Percentiles rank a stretch among this genome's conserved stretches.
Conservation (phyloP, 2,329 filamentous ascomycete genomes). For the Aspergillus thermomutatus region DNA sequence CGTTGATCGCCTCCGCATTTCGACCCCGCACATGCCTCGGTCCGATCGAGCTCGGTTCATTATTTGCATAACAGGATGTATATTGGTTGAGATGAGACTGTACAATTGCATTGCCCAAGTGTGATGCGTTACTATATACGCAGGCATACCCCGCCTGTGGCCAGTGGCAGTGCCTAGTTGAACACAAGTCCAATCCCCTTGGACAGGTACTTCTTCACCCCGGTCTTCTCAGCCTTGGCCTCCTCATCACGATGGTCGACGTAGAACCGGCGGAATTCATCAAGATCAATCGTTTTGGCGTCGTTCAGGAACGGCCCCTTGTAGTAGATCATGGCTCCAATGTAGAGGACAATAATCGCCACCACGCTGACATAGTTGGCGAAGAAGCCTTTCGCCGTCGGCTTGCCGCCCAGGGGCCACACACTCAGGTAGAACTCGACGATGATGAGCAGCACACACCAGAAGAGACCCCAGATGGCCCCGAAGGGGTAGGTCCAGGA, state of each 20-base stretch:
- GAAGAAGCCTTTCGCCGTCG: conserved; percentile 44
- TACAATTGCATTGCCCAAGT: background rate
- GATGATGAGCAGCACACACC: conserved; percentile 45
- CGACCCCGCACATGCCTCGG: background rate
- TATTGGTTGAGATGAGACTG: background rate
- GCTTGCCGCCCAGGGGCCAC: conserved; percentile 38
- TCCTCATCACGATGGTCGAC: conserved; percentile 9
- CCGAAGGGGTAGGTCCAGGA: conserved; percentile 45
- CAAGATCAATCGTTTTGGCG: conserved; percentile 33
- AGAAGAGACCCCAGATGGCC: conserved; percentile 44
- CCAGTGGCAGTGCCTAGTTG: too few relatives aligned
- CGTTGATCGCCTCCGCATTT: background rate
- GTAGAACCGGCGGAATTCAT: conserved; percentile 20
- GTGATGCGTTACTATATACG: background rate
- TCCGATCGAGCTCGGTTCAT: background rate
- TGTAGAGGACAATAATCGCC: conserved; percentile 41
- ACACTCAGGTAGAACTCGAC: conserved; percentile 49
- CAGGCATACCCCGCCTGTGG: too few relatives aligned
- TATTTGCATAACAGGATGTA: background rate
- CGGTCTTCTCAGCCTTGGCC: conserved; percentile 8
- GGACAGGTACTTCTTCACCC: conserved; percentile 1
- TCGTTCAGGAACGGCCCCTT: conserved; percentile 36
- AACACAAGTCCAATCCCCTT: conserved; percentile 5
- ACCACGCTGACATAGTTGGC: conserved; percentile 47
- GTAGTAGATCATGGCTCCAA: conserved; percentile 41